Percentiles rank a stretch among this genome's conserved stretches.
Evolutionary conservation across 331 rosid genomes (phyloP).

Genomic region (Phaseolus coccineus): DNA sequence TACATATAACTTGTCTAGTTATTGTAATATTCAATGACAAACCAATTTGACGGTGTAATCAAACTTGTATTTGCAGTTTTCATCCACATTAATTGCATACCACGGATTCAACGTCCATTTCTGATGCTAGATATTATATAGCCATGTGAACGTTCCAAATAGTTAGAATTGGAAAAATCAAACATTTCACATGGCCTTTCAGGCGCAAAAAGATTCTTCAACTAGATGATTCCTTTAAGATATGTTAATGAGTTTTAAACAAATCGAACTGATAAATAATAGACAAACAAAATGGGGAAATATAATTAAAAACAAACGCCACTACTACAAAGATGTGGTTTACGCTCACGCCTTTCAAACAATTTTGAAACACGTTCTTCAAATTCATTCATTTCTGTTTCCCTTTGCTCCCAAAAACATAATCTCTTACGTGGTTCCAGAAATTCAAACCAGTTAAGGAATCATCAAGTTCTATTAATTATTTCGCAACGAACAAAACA

Average conservation of each 20-base stretch:
- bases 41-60: no score
- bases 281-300: not conserved
- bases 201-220: not conserved
- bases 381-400: not conserved
- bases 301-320: not conserved
- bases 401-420: not conserved
- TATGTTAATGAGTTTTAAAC: not conserved
- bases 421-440: constrained; percentile 1
- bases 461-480: constrained; percentile 58
- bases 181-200: not conserved
- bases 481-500: constrained; percentile 54
- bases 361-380: not conserved
- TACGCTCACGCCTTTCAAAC: not conserved
- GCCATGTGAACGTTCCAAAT: not conserved
- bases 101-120: not conserved
- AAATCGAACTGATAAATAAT: not conserved
- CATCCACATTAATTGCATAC: no score
- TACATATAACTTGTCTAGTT: no score
- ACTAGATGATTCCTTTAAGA: not conserved
- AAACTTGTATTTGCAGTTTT: no score
- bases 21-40: no score
- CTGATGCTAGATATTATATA: not conserved
- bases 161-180: not conserved
- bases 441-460: constrained; percentile 40
- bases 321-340: not conserved